These are phyloP conservation scores for Cyberlindnera euphorbiae DNA, from an alignment of 805 yeast species.

Conservation along the genomic window DNA sequence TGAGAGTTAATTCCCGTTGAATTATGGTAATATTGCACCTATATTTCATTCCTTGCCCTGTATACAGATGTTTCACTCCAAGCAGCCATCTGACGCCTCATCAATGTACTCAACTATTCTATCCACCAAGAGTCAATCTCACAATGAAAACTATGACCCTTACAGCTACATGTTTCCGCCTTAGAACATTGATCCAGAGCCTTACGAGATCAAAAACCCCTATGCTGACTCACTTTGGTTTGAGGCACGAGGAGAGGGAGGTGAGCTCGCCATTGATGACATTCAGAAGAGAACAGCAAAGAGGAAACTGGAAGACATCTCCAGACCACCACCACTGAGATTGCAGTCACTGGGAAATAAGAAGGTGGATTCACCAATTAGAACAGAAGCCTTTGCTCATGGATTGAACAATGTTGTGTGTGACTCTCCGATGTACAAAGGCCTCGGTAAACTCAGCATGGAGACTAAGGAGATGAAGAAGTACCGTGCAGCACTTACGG, in stretches of 20 bases:
- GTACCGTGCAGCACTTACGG: constrained; percentile 23
- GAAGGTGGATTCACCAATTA: constrained; percentile 34
- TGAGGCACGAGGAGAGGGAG: constrained; percentile 30
- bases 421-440: constrained; percentile 3
- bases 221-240: constrained; percentile 41
- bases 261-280: constrained; percentile 30
- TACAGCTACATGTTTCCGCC: not conserved
- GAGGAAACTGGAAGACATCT: constrained; percentile 9
- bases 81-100: constrained; percentile 5
- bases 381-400: constrained; percentile 18
- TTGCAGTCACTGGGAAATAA: constrained; percentile 23
- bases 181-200: not conserved
- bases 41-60: too few relatives aligned
- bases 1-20: too few relatives aligned
- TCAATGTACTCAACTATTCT: constrained; percentile 9
- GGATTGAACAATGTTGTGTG: constrained; percentile 9
- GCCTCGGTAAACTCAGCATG: not conserved
- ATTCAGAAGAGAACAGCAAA: constrained; percentile 23
- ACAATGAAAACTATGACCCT: constrained; percentile 1
- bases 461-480: constrained; percentile 6
- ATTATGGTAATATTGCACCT: too few relatives aligned
- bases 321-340: constrained; percentile 22
- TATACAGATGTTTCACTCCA: constrained; percentile 1
- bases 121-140: not conserved
- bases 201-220: constrained; percentile 28